Base-by-base conservation (phyloP, 257 asterid genomes). In the Gentiana dahurica region DNA sequence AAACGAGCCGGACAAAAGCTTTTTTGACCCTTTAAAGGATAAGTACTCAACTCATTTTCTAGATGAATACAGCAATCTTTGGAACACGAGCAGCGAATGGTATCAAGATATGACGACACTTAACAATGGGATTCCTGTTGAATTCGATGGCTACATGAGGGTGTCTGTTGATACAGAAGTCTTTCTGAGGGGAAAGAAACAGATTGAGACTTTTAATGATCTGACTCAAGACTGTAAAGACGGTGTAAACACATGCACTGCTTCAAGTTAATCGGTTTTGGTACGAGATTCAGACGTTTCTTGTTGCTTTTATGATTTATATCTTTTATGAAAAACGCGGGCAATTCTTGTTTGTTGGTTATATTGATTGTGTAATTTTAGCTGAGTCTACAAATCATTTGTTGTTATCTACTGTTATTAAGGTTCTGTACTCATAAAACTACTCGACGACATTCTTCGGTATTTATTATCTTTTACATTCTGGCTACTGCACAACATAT, bases 71-170 rank as follows among this genome's bases (percentile, higher is more conserved):
- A 83, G 51, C 12, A 84, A 88, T 75, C 69, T 88, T 51, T 92
- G 97, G 97, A 86, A 77, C 12, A 73, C 57, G 12, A 76, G 65
- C 32, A 85, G 91, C 4, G 85, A 85, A 34, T 92, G 99, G 99
- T 76, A 79, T 49, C 50, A 65, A 1, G 99, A 92, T 56, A 92
- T 60, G 36, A 67, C n/a, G 12, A 84, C 60, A 75, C 85, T 92
- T 39, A 85, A 77, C 62, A 66, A 65, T 43, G 97, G 95, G 3
- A 75, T 55, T 15, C 68, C 89, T 0, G 91, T 83, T 10, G 95
- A 88, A 64, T 85, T 92, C 51, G 99, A 92, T 67, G 85, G 85
- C 51, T 92, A 81, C 73, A 88, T 88, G 99, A 85, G 80, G 72
- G 59, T 57, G 4, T 66, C 80, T 15, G 89, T 91, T 12, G 98